Conservation (phyloP, 306 rosid genomes). For the Fragaria ananassa region DNA sequence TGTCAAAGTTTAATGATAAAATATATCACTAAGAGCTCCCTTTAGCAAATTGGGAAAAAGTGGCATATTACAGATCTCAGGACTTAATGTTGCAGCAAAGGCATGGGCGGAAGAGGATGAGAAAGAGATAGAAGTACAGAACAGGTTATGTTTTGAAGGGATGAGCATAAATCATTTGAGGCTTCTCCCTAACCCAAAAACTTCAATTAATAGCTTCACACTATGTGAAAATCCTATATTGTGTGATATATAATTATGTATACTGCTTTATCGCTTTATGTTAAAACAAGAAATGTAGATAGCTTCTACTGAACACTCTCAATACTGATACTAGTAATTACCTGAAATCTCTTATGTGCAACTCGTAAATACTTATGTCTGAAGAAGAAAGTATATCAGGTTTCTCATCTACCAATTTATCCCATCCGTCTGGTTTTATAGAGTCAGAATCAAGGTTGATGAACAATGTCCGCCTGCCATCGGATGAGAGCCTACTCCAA, state of each 20-base stretch:
- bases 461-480: conserved; percentile 65
- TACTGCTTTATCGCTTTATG: neutral
- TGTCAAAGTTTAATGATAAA: neutral
- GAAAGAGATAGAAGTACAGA: neutral
- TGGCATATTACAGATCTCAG: neutral
- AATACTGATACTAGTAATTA: conserved; percentile 22
- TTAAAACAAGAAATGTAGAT: conserved; percentile 13
- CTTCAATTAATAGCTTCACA: neutral
- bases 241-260: neutral
- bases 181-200: neutral
- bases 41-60: neutral
- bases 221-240: neutral
- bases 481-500: conserved; percentile 73
- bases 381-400: conserved; percentile 57
- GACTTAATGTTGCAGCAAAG: neutral
- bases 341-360: conserved; percentile 96
- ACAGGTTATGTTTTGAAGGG: neutral
- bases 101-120: neutral
- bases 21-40: neutral
- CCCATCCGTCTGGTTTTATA: conserved; percentile 83
- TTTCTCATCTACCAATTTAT: conserved; percentile 63
- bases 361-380: conserved; percentile 85
- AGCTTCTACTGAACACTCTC: conserved; percentile 13
- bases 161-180: neutral
- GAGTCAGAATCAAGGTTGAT: conserved; percentile 52